Base-by-base conservation (phyloP, 371 early-diverging fungal genomes). In the Circinella umbellata region DNA sequence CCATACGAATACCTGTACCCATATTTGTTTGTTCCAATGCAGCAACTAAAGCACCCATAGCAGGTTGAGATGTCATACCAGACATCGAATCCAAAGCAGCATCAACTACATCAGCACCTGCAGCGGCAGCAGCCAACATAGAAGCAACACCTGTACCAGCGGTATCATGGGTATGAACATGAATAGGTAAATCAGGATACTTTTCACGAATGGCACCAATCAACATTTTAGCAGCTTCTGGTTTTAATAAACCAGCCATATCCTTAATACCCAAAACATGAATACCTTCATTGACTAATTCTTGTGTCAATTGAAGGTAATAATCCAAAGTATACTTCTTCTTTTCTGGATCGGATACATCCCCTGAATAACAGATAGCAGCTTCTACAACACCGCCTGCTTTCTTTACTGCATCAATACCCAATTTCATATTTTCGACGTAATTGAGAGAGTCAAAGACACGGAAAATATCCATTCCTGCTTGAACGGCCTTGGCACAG, bases 361-460 rank as follows among this genome's bases (percentile, higher is more conserved):
- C 95, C 61, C 98, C 97, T 0, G 98, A 95, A 83, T 98, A 98
- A 79, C 94, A 93, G 55, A 98, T 91, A 10, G 94, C 88, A 10
- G 94, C 97, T 79, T 98, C 98, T 46, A 94, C 89, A 36, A 98
- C 94, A 86, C 98, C 98, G 61, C 96, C 96, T 7, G 98, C 98
- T 76, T 91, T 88, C 78, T 90, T 91, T 42, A 97, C 98, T 13
- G 97, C 96, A 69, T 92, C 92, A 68, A 96, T 96, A 67, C 98
- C 98, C 5, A 98, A 85, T 78, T 91, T 89, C 89, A 98, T 87
- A 86, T 98, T 98, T 75, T 96, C 96, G 38, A 93, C 88, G 69
- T 97, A 98, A 85, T 98, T 98, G 73, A 98, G 86, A 63, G 94
- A 94, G 79, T 98, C 98, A 81, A 98, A 98, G 66, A 98, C 91